A percentile compares a stretch with the other conserved stretches of the same genome.
These are phyloP conservation scores for Geotrichum reessii DNA, from an alignment of 1,139 yeast species.

Conservation along the genomic window DNA sequence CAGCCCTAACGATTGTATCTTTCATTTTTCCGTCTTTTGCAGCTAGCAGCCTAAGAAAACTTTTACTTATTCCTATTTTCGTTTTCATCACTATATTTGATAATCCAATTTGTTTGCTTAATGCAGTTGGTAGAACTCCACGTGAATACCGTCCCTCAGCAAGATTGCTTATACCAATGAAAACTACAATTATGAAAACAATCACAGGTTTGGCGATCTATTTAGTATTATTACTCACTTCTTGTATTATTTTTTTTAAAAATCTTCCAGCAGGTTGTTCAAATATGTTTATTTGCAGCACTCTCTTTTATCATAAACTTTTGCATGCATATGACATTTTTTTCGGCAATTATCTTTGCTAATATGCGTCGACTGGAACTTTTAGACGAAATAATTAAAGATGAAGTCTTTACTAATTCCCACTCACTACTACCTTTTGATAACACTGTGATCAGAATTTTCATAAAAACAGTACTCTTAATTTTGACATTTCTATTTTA, in stretches of 20 bases:
- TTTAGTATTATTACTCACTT: conserved; percentile 29
- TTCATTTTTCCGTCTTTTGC: conserved; percentile 33
- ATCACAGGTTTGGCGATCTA: conserved; percentile 32
- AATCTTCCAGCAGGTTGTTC: conserved; percentile 35
- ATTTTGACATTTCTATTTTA: conserved; percentile 10
- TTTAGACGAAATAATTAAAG: conserved; percentile 40
- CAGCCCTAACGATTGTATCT: conserved; percentile 50
- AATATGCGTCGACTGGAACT: conserved; percentile 62
- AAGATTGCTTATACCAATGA: conserved; percentile 37
- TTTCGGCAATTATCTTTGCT: conserved; percentile 58
- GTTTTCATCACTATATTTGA: conserved; percentile 42
- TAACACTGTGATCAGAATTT: neutral
- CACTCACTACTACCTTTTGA: neutral
- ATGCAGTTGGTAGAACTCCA: conserved; percentile 40
- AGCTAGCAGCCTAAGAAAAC: conserved; percentile 23
- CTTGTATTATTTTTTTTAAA: conserved; percentile 16
- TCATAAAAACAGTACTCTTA: conserved; percentile 4
- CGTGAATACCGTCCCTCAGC: conserved; percentile 40
- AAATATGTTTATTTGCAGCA: conserved; percentile 40
- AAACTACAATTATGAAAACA: conserved; percentile 37
- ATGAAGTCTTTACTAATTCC: neutral
- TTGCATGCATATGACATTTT: conserved; percentile 53
- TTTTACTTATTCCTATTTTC: conserved; percentile 38
- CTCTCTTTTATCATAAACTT: conserved; percentile 51
- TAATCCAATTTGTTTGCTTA: conserved; percentile 42